Evolutionary conservation across 495 filamentous ascomycete species (phyloP).

Genomic region (Aspergillus cristatus): DNA sequence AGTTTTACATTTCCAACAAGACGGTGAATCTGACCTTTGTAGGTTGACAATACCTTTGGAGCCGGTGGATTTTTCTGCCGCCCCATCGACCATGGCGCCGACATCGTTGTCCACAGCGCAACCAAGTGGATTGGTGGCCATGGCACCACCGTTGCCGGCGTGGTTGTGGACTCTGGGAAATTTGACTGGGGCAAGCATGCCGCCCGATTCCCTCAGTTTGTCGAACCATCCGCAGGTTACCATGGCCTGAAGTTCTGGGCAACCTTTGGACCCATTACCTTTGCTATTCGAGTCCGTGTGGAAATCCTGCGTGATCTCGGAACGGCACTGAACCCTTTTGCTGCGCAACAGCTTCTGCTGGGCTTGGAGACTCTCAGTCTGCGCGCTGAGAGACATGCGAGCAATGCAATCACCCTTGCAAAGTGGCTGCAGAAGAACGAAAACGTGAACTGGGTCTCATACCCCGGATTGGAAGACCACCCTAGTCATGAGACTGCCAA

Average conservation of each 20-base stretch:
- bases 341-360: slow-evolving; percentile 84
- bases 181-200: slow-evolving; percentile 94
- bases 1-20: neutral
- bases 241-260: slow-evolving; percentile 98
- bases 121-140: slow-evolving; percentile 99
- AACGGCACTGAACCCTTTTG: slow-evolving; percentile 80
- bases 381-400: slow-evolving; percentile 77
- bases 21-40: neutral
- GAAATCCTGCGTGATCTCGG: slow-evolving; percentile 89
- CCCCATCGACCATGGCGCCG: slow-evolving; percentile 87
- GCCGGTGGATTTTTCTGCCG: slow-evolving; percentile 87
- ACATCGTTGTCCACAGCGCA: slow-evolving; percentile 91
- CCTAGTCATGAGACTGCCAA: slow-evolving; percentile 71
- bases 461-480: slow-evolving; percentile 81
- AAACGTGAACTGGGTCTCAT: slow-evolving; percentile 88
- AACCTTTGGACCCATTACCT: slow-evolving; percentile 80
- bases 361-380: slow-evolving; percentile 87
- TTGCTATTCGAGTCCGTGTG: slow-evolving; percentile 71
- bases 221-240: slow-evolving; percentile 86
- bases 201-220: slow-evolving; percentile 86
- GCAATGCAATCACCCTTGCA: slow-evolving; percentile 75
- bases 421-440: slow-evolving; percentile 76
- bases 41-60: slow-evolving; percentile 96
- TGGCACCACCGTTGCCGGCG: slow-evolving; percentile 87
- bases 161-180: slow-evolving; percentile 85